Conservation (phyloP, 1,284 basidiomycete species). For the Nidula niveotomentosa region DNA sequence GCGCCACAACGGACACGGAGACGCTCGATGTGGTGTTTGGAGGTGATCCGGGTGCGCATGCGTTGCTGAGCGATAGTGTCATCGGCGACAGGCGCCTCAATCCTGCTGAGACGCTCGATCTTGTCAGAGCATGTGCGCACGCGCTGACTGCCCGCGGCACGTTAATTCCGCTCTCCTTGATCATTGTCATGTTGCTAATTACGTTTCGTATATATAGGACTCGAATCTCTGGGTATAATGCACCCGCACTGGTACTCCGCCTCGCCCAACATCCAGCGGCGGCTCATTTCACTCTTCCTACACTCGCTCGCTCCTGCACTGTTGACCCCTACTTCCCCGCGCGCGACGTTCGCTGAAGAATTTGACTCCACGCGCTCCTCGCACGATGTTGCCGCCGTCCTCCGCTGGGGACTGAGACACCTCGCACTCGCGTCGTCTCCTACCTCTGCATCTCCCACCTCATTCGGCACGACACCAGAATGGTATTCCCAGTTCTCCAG, state of each 20-base stretch:
- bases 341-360: constrained; percentile 59
- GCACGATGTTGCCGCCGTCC: constrained; percentile 74
- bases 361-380: constrained; percentile 61
- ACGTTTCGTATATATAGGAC: constrained; percentile 36
- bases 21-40: constrained; percentile 41
- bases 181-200: no score
- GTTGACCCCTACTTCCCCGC: constrained; percentile 36
- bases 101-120: constrained; percentile 58
- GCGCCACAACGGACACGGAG: not conserved
- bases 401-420: constrained; percentile 77
- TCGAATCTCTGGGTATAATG: constrained; percentile 78
- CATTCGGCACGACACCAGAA: constrained; percentile 57
- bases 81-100: constrained; percentile 57
- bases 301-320: constrained; percentile 45
- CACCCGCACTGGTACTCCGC: constrained; percentile 79
- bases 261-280: constrained; percentile 63
- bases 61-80: constrained; percentile 46
- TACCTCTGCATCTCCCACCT: constrained; percentile 36
- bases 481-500: constrained; percentile 68
- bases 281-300: constrained; percentile 70
- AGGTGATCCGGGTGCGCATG: constrained; percentile 45
- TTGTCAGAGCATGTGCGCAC: constrained; percentile 64
- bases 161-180: constrained; percentile 13
- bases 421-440: constrained; percentile 44
- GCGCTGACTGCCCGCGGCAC: constrained; percentile 61